Evolutionary conservation across 164 flowering plant species (phyloP), one percentile per base, ranked within the genome.

Genomic region (Kalanchoe fedtschenkoi): DNA sequence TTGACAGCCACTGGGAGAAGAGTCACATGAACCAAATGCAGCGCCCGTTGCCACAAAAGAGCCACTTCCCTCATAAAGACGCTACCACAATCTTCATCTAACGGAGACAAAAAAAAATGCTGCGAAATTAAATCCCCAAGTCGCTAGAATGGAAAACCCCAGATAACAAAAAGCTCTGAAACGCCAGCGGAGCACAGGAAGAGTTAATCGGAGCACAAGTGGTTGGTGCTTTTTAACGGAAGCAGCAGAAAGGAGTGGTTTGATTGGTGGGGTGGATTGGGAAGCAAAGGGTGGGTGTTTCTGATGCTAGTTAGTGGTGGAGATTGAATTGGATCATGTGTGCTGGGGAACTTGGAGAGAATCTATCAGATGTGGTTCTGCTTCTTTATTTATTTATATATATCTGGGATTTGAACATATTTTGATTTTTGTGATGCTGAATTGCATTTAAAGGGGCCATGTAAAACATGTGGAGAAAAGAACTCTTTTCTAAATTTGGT

Each of bases 11-110:
- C 34, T 3, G 13, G 24, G 21, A 26, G n/a, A 46, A 6, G 29
- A 30, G 59, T 26, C 56, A 63, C 72, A 66, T 66, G 56, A 59
- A 66, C 51, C 24, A 22, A 6, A 47, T 9, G 8, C 29, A 22
- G 54, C 54, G 5, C 33, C 32, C 2, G 32, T 32, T 26, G 56
- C 56, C 56, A 24, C 56, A 26, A 51, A 51, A 17, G 16, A 51
- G 3, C 32, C 32, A n/a, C 32, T 46, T 46, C 21, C 21, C 28
- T 21, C 53, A 44, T 44, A n/a, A 44, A 21, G 8, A 2, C 28
- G 6, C 53, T 46, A 19, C 54, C 54, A 47, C 29, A 8, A 22
- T 7, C 28, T 24, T 51, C 56, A 51, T 51, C 56, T 1, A 6
- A 24, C n/a, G n/a, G n/a, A 51, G 56, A 24, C 26, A 10, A 28